phyloP scores from a whole-genome alignment of 768 basidiomycete species.

The Podaxis mareebaensis region DNA sequence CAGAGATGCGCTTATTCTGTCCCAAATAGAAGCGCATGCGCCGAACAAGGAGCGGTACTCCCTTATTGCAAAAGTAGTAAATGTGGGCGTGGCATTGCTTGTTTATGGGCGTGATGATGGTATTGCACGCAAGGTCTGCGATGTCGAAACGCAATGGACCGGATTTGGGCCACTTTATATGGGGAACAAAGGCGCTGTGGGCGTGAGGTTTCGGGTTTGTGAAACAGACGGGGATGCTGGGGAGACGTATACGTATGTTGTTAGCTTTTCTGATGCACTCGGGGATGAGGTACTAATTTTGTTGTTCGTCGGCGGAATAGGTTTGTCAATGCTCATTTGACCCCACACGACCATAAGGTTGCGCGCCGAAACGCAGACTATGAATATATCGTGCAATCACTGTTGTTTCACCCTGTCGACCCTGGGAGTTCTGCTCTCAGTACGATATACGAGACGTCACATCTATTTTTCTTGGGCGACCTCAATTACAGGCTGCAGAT shows the following conservation, averaged over 20 bases:
- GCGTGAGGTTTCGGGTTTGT: constrained; percentile 77
- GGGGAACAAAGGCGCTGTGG: constrained; percentile 97
- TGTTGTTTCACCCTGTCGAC: constrained; percentile 69
- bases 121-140: constrained; percentile 55
- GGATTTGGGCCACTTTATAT: constrained; percentile 72
- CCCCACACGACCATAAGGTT: constrained; percentile 74
- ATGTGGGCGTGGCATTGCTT: constrained; percentile 85
- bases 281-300: background rate
- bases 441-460: constrained; percentile 82
- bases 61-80: constrained; percentile 76
- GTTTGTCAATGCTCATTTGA: constrained; percentile 91
- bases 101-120: constrained; percentile 81
- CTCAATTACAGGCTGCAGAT: constrained; percentile 87
- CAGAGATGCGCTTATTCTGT: constrained; percentile 69
- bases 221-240: constrained; percentile 54
- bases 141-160: constrained; percentile 76
- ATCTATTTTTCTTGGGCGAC: constrained; percentile 93
- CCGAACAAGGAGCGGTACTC: constrained; percentile 75
- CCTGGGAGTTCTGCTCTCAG: constrained; percentile 40
- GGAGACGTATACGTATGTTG: constrained; percentile 78
- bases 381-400: constrained; percentile 72
- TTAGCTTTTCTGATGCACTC: background rate
- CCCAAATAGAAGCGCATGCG: constrained; percentile 70
- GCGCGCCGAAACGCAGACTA: constrained; percentile 73
- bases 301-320: constrained; percentile 37